These are phyloP conservation scores for Hammondia hammondi DNA, from an alignment of 169 alveolate genomes.

Conservation along the genomic window DNA sequence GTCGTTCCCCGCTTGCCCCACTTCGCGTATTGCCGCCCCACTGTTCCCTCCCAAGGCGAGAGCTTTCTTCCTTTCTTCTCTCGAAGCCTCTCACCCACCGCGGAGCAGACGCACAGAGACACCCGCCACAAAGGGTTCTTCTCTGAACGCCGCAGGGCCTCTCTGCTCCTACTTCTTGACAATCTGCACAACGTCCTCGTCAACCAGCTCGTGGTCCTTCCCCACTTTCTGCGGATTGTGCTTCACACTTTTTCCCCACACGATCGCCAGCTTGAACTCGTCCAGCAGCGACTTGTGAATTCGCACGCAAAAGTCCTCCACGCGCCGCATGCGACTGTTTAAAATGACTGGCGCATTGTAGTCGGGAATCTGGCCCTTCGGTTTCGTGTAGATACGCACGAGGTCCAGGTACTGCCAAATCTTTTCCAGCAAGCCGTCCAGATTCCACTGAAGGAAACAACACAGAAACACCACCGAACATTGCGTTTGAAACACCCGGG, in stretches of 20 bases:
- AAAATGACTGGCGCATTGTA: slow-evolving; percentile 66
- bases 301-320: slow-evolving; percentile 85
- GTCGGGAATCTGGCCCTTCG: slow-evolving; percentile 81
- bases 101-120: neutral
- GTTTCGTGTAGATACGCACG: slow-evolving; percentile 98
- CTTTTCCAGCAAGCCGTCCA: slow-evolving; percentile 94
- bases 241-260: slow-evolving; percentile 98
- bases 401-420: slow-evolving; percentile 97
- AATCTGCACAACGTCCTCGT: slow-evolving; percentile 85
- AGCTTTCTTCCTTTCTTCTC: neutral
- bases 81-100: neutral
- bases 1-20: no score
- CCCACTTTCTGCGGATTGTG: slow-evolving; percentile 97
- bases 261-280: slow-evolving; percentile 94
- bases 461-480: neutral
- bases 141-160: neutral
- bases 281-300: slow-evolving; percentile 80
- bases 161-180: slow-evolving; percentile 66
- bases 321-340: slow-evolving; percentile 69
- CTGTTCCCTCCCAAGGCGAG: neutral
- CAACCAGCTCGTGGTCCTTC: slow-evolving; percentile 81
- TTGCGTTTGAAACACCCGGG: no score
- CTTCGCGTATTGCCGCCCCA: no score
- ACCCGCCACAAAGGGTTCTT: neutral
- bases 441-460: slow-evolving; percentile 84